Evolutionary conservation across 1,139 yeast genomes (phyloP).

Genomic region (Hemisphaericaspora lyxosophila): DNA sequence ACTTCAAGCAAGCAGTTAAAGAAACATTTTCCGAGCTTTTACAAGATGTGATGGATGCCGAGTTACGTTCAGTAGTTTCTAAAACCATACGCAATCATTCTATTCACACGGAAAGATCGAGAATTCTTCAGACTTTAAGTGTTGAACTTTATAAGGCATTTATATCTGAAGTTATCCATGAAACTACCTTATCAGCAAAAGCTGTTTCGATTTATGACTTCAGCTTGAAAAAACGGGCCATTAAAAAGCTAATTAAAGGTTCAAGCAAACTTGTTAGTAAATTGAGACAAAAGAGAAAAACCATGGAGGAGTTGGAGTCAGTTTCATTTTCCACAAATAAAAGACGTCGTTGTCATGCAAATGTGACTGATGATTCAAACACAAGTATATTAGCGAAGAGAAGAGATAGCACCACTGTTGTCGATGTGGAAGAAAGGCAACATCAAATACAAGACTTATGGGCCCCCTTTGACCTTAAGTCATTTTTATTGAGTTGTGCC

Average conservation of each 20-base stretch:
- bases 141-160: conserved; percentile 58
- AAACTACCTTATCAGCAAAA: conserved; percentile 38
- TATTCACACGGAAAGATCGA: conserved; percentile 23
- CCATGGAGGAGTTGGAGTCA: conserved; percentile 45
- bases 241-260: conserved; percentile 23
- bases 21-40: conserved; percentile 30
- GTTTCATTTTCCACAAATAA: conserved; percentile 25
- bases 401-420: conserved; percentile 18
- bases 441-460: conserved; percentile 38
- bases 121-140: conserved; percentile 39
- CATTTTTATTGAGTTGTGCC: conserved; percentile 25
- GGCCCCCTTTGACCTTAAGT: conserved; percentile 37
- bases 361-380: conserved; percentile 15
- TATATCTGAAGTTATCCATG: conserved; percentile 52
- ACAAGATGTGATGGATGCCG: conserved; percentile 29
- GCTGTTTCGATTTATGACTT: conserved; percentile 36
- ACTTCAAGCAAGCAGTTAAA: conserved; percentile 21
- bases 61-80: conserved; percentile 27
- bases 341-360: conserved; percentile 25
- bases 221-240: conserved; percentile 23
- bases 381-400: conserved; percentile 12
- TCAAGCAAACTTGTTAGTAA: conserved; percentile 26
- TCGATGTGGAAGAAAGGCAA: conserved; percentile 27
- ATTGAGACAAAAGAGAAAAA: conserved; percentile 26
- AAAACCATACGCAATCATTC: conserved; percentile 23